Conservation (phyloP, 1,284 basidiomycete species). For the Irpex lacteus region DNA sequence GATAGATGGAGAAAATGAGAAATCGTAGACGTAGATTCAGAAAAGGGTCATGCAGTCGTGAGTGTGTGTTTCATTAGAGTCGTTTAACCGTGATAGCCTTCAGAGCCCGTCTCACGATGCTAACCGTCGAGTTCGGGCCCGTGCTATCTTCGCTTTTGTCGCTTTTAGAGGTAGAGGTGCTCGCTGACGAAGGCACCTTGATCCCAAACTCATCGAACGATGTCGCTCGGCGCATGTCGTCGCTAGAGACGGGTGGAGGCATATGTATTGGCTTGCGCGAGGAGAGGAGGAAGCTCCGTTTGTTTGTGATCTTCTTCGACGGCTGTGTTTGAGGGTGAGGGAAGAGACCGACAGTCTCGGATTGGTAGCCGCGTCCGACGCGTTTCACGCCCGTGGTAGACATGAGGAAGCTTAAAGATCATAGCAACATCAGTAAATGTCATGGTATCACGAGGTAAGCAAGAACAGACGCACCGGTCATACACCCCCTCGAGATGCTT, state of each 20-base stretch:
- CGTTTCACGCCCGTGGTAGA: constrained; percentile 73
- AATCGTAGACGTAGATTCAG: neutral
- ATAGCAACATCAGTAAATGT: neutral
- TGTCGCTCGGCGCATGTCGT: constrained; percentile 37
- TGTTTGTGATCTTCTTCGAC: constrained; percentile 21
- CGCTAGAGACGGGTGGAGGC: constrained; percentile 67
- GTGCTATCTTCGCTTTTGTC: constrained; percentile 43
- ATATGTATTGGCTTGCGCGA: constrained; percentile 42
- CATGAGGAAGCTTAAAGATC: constrained; percentile 72
- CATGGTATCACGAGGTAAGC: neutral
- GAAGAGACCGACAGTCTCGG: constrained; percentile 47
- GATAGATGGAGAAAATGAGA: constrained; percentile 8
- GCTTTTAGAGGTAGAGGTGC: constrained; percentile 14
- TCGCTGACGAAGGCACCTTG: constrained; percentile 12
- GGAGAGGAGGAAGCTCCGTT: constrained; percentile 49
- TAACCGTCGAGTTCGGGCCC: constrained; percentile 34
- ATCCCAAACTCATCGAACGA: constrained; percentile 32
- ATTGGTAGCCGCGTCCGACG: constrained; percentile 73
- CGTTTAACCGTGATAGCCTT: constrained; percentile 58
- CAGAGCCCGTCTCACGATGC: constrained; percentile 61
- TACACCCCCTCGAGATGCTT: constrained; percentile 67
- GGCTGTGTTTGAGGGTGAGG: constrained; percentile 16
- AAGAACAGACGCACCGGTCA: constrained; percentile 41
- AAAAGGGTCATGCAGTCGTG: neutral
- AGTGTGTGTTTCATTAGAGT: constrained; percentile 10